phyloP scores from a whole-genome alignment of 139 green algal species.

The Chlorella sp. region DNA sequence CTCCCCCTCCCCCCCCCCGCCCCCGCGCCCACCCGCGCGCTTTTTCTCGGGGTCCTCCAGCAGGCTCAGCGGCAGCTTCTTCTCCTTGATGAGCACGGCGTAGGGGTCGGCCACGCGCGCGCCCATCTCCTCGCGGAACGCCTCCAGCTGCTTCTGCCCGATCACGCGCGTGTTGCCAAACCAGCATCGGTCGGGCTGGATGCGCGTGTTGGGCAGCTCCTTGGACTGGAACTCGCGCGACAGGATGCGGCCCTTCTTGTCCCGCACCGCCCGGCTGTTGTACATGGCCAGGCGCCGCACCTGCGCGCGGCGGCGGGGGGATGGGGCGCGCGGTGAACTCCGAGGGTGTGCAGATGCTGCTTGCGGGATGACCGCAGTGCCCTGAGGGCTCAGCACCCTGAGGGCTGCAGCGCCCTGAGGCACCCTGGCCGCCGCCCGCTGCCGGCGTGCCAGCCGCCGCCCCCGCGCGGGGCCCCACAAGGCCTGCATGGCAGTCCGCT shows the following conservation, averaged over 20 bases:
- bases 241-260: constrained; percentile 79
- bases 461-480: too few relatives aligned
- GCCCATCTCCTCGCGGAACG: constrained; percentile 94
- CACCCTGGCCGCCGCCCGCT: too few relatives aligned
- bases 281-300: constrained; percentile 97
- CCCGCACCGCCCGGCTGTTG: constrained; percentile 79
- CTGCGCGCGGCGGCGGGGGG: constrained; percentile 40
- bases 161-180: constrained; percentile 98
- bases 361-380: background rate
- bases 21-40: background rate
- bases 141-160: constrained; percentile 95
- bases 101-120: constrained; percentile 90
- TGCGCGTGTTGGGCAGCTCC: constrained; percentile 93
- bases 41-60: constrained; percentile 87
- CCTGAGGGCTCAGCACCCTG: too few relatives aligned
- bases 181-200: constrained; percentile 95
- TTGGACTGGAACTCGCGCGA: constrained; percentile 91
- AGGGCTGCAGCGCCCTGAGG: too few relatives aligned
- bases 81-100: constrained; percentile 92
- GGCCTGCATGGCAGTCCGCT: too few relatives aligned
- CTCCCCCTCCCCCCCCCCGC: background rate
- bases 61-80: constrained; percentile 93
- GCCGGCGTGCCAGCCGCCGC: too few relatives aligned
- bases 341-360: background rate
- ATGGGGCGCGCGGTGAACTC: background rate